Base-by-base conservation (phyloP, 2,329 filamentous ascomycete genomes). In the Volutella citrinella region DNA sequence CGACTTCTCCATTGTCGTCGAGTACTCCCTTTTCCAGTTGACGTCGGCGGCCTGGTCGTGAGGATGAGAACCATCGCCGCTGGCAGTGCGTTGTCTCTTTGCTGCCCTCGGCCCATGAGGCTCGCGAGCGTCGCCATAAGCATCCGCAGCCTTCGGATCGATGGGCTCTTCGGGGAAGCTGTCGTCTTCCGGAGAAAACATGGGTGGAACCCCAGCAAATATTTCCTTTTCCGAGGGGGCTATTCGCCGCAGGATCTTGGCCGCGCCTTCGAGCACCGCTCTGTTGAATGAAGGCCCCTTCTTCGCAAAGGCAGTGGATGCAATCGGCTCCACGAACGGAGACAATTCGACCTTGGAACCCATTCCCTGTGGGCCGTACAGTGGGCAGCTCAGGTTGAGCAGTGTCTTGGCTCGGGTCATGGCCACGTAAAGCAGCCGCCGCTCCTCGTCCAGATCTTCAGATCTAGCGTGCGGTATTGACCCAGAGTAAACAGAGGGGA, bases 381-480 rank as follows among this genome's bases (percentile, higher is more conserved):
- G 60, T 0, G 90, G 87, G 45, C 80, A 87, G 57, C 88, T 95
- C 34, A 97, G 69, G 51, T 95, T 95, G 2, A 98, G 66, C 19
- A 97, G 64, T 1, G 80, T 82, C 57, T 97, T 83, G 7, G 93
- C 91, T 56, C 91, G 74, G 4, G 91, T 98, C 90, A 98, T 97
- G 18, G 90, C 91, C 11, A 98, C 93, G 52, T 97, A 98, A 0
- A 98, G 70, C 27, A 98, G 64, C 18, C 91, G 75, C 39, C 93
- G 74, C 59, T 98, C 91, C 60, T 98, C 91, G 36, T 91, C 84
- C 4, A 74, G 71, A 55, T 97, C 87, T 27, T 96, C 90, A 3
- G 89, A 78, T 48, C 90, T 76, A 3, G 82, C 84, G 58, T 97
- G 91, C 5, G 91, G 91, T 39, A 97, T 94, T 3, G 84, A 91